Conservation (phyloP, 202 grass and related monocot species). For the Panicum hallii region DNA sequence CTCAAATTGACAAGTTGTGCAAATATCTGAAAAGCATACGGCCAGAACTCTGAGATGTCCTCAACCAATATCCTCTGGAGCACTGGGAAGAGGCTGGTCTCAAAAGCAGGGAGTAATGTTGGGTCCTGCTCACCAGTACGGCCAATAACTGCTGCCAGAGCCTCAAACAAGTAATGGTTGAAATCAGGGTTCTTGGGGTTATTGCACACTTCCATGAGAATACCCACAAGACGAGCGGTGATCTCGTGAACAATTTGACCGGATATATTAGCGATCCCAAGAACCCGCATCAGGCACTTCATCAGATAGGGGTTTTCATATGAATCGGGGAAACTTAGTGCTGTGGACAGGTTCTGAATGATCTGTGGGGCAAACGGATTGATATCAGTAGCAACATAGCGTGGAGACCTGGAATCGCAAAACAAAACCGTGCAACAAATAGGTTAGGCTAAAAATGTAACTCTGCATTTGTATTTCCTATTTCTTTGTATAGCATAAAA, state of each 20-base stretch:
- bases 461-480: not conserved
- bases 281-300: constrained; percentile 94
- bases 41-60: constrained; percentile 97
- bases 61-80: constrained; percentile 94
- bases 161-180: constrained; percentile 95
- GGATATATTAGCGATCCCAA: constrained; percentile 67
- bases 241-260: constrained; percentile 70
- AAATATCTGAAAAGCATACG: constrained; percentile 97
- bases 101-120: constrained; percentile 68
- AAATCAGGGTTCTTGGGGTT: constrained; percentile 97
- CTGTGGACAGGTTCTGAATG: constrained; percentile 74
- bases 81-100: constrained; percentile 82
- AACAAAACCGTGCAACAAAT: not conserved
- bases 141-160: constrained; percentile 83
- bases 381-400: constrained; percentile 78
- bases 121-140: constrained; percentile 71
- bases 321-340: constrained; percentile 77
- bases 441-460: constrained; percentile 11
- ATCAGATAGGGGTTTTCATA: constrained; percentile 92
- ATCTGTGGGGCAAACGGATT: constrained; percentile 84
- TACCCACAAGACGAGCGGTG: constrained; percentile 62
- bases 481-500: not conserved
- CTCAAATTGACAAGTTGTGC: constrained; percentile 86
- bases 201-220: constrained; percentile 85
- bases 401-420: constrained; percentile 40